These are phyloP conservation scores for Phoma sp. DNA, from an alignment of 2,329 filamentous ascomycete species.

Conservation along the genomic window DNA sequence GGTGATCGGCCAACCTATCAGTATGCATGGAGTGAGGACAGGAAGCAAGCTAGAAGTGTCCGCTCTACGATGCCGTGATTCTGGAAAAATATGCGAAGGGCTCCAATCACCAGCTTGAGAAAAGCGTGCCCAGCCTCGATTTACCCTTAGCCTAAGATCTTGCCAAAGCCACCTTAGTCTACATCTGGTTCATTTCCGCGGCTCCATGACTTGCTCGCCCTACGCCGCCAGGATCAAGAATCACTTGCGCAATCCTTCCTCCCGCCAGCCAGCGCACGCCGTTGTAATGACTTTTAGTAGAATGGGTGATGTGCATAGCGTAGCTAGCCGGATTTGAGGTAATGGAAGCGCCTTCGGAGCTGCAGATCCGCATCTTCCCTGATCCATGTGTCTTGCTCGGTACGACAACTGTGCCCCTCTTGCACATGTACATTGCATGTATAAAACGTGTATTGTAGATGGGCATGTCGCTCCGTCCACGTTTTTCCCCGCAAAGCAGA, in stretches of 20 bases:
- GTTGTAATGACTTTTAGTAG: slow-evolving; percentile 5
- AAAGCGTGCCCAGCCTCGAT: slow-evolving; percentile 9
- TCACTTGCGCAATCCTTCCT: slow-evolving; percentile 17
- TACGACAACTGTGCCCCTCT: neutral
- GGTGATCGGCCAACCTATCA: slow-evolving; percentile 10
- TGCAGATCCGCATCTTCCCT: slow-evolving; percentile 4
- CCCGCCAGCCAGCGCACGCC: slow-evolving; percentile 15
- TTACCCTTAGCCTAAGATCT: slow-evolving; percentile 18
- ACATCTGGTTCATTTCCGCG: slow-evolving; percentile 8
- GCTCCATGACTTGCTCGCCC: slow-evolving; percentile 10
- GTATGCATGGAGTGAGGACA: neutral
- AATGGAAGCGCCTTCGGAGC: neutral
- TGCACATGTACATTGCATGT: slow-evolving; percentile 10
- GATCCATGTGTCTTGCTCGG: slow-evolving; percentile 1
- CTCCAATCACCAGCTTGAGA: neutral
- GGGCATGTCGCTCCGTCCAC: slow-evolving; percentile 1
- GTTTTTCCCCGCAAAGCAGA: slow-evolving; percentile 13
- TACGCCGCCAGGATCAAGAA: slow-evolving; percentile 9
- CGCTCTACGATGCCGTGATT: slow-evolving; percentile 1
- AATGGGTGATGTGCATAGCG: neutral
- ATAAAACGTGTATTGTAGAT: slow-evolving; percentile 4
- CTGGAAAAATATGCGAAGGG: slow-evolving; percentile 5
- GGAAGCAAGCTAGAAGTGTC: neutral
- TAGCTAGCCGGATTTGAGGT: neutral
- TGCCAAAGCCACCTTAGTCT: slow-evolving; percentile 5